phyloP scores from a whole-genome alignment of 2,329 filamentous ascomycete genomes.

The Onygenales sp. region DNA sequence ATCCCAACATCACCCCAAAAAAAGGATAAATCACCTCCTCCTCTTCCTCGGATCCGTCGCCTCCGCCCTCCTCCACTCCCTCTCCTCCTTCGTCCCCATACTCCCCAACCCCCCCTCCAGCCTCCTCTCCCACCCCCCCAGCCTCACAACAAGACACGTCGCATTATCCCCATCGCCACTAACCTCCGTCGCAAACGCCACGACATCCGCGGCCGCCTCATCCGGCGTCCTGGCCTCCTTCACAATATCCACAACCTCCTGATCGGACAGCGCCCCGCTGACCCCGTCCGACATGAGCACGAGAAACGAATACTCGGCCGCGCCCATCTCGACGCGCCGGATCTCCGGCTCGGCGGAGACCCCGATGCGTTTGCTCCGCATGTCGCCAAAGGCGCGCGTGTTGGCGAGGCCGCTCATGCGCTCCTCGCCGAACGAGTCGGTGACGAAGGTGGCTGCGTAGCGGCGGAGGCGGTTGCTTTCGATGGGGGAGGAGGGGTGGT shows the following conservation, averaged over 20 bases:
- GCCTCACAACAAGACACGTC: conserved; percentile 52
- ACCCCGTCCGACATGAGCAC: conserved; percentile 85
- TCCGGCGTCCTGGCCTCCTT: conserved; percentile 91
- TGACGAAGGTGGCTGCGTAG: conserved; percentile 78
- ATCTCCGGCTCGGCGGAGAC: conserved; percentile 92
- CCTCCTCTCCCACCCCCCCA: conserved; percentile 56
- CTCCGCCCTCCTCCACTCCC: conserved; percentile 72
- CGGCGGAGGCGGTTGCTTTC: conserved; percentile 77
- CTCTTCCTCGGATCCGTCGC: conserved; percentile 71
- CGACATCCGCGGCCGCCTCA: conserved; percentile 67
- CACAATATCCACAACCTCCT: conserved; percentile 91
- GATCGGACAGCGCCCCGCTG: conserved; percentile 74
- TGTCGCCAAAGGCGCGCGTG: conserved; percentile 87
- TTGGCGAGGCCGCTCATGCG: conserved; percentile 90
- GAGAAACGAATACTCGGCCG: conserved; percentile 81
- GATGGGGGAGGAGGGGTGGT: conserved; percentile 79
- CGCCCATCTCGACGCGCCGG: conserved; percentile 63
- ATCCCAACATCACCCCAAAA: neutral
- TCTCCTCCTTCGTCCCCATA: conserved; percentile 81
- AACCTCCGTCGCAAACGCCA: conserved; percentile 83
- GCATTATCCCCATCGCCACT: conserved; percentile 55
- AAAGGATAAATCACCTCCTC: conserved; percentile 33
- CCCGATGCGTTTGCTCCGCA: conserved; percentile 81
- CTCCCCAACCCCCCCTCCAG: conserved; percentile 78
- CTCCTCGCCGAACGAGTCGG: conserved; percentile 95